Conservation (phyloP, 2,329 filamentous ascomycete species). For the Penicillium sp. region DNA sequence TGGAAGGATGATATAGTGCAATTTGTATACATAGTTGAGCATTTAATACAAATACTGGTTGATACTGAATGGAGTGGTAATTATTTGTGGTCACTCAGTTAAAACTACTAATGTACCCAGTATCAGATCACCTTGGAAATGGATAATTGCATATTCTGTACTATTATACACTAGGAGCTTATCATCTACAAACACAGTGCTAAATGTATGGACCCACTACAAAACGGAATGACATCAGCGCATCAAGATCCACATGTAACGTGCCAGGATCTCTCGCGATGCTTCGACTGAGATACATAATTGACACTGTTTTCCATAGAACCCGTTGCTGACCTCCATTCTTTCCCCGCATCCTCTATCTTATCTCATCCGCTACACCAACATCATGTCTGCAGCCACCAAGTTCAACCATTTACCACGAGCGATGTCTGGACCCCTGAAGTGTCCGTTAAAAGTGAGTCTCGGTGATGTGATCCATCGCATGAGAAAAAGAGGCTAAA, state of each 20-base stretch:
- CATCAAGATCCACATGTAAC: neutral
- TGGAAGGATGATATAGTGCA: neutral
- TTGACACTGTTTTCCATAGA: neutral
- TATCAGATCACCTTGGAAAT: too few species aligned
- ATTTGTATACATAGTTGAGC: neutral
- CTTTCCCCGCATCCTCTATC: neutral
- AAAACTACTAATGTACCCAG: too few species aligned
- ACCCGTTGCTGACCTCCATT: neutral
- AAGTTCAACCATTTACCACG: conserved; percentile 33
- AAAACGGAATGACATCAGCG: neutral
- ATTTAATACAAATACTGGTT: neutral
- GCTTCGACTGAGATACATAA: neutral
- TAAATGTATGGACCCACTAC: neutral
- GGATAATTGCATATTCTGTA: too few species aligned
- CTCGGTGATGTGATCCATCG: neutral
- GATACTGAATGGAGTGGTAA: neutral
- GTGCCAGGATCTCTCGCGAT: neutral
- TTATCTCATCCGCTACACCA: neutral
- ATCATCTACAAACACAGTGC: too few species aligned
- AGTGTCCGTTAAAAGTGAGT: conserved; percentile 29
- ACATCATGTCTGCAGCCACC: conserved; percentile 15
- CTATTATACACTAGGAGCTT: too few species aligned
- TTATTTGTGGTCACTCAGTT: too few species aligned
- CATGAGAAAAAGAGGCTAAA: neutral
- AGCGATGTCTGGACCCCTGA: conserved; percentile 26